A percentile compares a stretch with the other conserved stretches of the same genome.
phyloP scores from a whole-genome alignment of 2,329 filamentous ascomycete genomes.

The Knoxdaviesia capensis region DNA sequence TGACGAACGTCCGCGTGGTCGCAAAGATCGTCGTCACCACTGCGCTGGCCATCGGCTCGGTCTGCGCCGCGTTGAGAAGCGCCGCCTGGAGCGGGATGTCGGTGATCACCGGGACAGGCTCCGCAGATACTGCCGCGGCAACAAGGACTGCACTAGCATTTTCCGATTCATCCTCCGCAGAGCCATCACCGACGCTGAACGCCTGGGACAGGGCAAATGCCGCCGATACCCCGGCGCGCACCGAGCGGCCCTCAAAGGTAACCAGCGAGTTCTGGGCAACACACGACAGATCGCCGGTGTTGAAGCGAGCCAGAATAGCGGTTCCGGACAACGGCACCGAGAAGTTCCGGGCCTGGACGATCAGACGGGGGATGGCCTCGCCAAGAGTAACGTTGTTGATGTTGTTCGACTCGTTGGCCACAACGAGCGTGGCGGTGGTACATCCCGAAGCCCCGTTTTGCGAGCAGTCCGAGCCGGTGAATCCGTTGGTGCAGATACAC shows the following conservation, averaged over 20 bases:
- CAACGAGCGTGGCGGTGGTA: conserved; percentile 24
- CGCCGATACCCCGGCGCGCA: no score
- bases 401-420: conserved; percentile 17
- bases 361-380: conserved; percentile 53
- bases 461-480: conserved; percentile 40
- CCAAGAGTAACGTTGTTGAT: conserved; percentile 60
- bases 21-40: conserved; percentile 3
- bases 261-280: conserved; percentile 72
- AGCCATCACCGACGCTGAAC: no score
- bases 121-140: conserved; percentile 2
- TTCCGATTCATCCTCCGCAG: no score
- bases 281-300: conserved; percentile 56
- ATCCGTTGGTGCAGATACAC: conserved; percentile 79
- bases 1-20: conserved; percentile 1
- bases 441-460: conserved; percentile 26
- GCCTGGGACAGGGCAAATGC: no score
- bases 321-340: conserved; percentile 53
- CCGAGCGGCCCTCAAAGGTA: conserved; percentile 44
- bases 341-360: conserved; percentile 50
- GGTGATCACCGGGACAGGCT: conserved; percentile 1
- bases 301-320: conserved; percentile 57
- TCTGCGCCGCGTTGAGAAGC: neutral
- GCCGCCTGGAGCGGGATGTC: conserved; percentile 3
- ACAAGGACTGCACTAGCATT: neutral
- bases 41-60: neutral